These are phyloP conservation scores for Irpex sp. DNA, from an alignment of 1,284 basidiomycete genomes.

Conservation along the genomic window DNA sequence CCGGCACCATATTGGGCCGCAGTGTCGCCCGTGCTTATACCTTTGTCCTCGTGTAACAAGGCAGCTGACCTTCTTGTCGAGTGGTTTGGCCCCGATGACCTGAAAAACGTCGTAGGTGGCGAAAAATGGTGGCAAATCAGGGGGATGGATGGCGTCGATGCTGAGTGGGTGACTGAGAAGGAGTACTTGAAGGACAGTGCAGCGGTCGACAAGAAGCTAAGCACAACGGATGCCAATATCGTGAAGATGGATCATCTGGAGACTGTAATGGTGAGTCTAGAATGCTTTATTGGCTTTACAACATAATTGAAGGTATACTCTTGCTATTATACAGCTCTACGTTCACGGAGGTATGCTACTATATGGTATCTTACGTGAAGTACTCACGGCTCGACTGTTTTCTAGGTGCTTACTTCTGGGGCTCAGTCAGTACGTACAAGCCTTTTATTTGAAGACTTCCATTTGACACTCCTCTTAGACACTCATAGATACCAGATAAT, in stretches of 20 bases:
- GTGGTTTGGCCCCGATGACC: slow-evolving; percentile 73
- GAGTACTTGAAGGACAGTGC: slow-evolving; percentile 35
- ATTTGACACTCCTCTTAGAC: slow-evolving; percentile 33
- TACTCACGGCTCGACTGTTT: not conserved
- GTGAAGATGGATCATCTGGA: slow-evolving; percentile 52
- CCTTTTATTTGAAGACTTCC: not conserved
- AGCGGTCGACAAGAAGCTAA: slow-evolving; percentile 29
- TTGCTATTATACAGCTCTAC: slow-evolving; percentile 48
- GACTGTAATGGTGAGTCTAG: slow-evolving; percentile 46
- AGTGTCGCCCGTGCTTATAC: slow-evolving; percentile 67
- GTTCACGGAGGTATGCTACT: slow-evolving; percentile 59
- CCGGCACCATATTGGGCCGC: slow-evolving; percentile 78
- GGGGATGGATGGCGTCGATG: slow-evolving; percentile 63
- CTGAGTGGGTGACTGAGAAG: slow-evolving; percentile 76
- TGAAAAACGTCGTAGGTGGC: slow-evolving; percentile 73
- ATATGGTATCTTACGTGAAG: not conserved
- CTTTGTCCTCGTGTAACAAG: slow-evolving; percentile 54
- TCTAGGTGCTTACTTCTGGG: slow-evolving; percentile 62
- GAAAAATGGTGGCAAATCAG: slow-evolving; percentile 87
- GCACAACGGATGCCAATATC: slow-evolving; percentile 38
- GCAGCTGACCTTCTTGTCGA: slow-evolving; percentile 75
- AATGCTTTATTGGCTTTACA: not conserved
- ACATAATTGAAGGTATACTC: not conserved
- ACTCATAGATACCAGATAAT: slow-evolving; percentile 72
- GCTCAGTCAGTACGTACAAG: slow-evolving; percentile 51